A percentile compares a stretch with the other conserved stretches of the same genome.
These are phyloP conservation scores for Marchantia paleacea DNA, from an alignment of 225 moss, liverwort and hornwort genomes.

Conservation along the genomic window DNA sequence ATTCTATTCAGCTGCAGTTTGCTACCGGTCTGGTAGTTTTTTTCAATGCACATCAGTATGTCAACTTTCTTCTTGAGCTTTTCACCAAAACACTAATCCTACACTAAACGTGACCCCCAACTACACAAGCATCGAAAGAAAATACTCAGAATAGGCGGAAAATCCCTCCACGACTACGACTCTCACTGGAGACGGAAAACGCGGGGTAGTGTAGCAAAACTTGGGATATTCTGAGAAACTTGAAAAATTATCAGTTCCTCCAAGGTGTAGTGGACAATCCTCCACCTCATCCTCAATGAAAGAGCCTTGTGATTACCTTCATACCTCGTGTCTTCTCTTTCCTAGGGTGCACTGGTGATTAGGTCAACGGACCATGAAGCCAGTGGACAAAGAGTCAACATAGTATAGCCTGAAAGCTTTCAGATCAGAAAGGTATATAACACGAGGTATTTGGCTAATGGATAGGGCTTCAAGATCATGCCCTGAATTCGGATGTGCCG, in stretches of 20 bases:
- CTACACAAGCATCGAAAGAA: neutral
- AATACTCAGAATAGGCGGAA: neutral
- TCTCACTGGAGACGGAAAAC: constrained; percentile 1
- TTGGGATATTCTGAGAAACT: constrained; percentile 46
- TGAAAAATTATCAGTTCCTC: constrained; percentile 46
- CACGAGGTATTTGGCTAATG: constrained; percentile 33
- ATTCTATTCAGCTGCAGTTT: no score
- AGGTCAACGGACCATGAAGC: constrained; percentile 28
- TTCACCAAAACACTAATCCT: no score
- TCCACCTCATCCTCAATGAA: constrained; percentile 34
- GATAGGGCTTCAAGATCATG: constrained; percentile 33
- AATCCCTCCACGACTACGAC: neutral
- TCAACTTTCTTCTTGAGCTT: no score
- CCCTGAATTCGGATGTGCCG: constrained; percentile 38
- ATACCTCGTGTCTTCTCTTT: constrained; percentile 34
- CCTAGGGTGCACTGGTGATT: constrained; percentile 22
- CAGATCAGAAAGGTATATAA: constrained; percentile 32
- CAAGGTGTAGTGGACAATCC: constrained; percentile 37
- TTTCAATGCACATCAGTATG: no score
- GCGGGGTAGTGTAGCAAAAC: constrained; percentile 36
- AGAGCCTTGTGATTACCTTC: constrained; percentile 39
- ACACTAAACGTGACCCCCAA: neutral
- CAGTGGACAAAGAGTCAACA: constrained; percentile 22
- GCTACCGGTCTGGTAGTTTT: no score
- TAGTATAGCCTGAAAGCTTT: constrained; percentile 23